Conservation (phyloP, 768 basidiomycete genomes). For the Mycena floridula region DNA sequence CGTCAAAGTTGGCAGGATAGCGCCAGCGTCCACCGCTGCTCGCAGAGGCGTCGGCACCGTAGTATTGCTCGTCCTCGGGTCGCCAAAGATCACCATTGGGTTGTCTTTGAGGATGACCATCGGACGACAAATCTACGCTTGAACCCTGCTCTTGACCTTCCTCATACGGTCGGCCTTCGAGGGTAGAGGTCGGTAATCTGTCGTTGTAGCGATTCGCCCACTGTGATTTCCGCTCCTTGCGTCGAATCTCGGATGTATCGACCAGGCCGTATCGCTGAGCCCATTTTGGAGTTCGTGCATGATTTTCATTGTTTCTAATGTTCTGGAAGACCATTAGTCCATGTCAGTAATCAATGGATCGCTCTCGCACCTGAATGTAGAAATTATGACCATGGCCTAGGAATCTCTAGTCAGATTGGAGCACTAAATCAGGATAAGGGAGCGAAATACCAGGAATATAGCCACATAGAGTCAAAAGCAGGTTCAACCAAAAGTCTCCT, state of each 20-base stretch:
- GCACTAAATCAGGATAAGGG: not conserved
- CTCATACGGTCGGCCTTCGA: conserved; percentile 66
- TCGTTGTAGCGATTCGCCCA: conserved; percentile 89
- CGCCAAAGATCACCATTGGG: conserved; percentile 63
- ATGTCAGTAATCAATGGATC: conserved; percentile 2
- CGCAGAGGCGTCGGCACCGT: conserved; percentile 37
- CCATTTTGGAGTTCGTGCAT: conserved; percentile 94
- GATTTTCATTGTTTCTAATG: conserved; percentile 92
- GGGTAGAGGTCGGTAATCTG: conserved; percentile 61
- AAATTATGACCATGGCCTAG: conserved; percentile 93
- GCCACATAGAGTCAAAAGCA: conserved; percentile 82
- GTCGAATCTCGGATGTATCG: conserved; percentile 68
- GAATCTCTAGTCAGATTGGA: conserved; percentile 8
- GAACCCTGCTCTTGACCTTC: conserved; percentile 69
- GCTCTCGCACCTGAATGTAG: conserved; percentile 66
- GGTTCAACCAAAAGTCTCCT: conserved; percentile 85
- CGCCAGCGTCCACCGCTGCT: conserved; percentile 62
- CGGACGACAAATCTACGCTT: conserved; percentile 31
- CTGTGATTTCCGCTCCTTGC: conserved; percentile 74
- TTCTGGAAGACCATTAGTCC: conserved; percentile 46
- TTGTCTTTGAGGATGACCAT: conserved; percentile 27
- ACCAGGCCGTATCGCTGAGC: conserved; percentile 86
- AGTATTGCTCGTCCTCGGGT: conserved; percentile 71
- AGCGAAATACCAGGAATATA: conserved; percentile 69
- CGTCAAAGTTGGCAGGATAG: conserved; percentile 82